These are phyloP conservation scores for Tephrocybe sp. DNA, from an alignment of 768 basidiomycete genomes.

Conservation along the genomic window DNA sequence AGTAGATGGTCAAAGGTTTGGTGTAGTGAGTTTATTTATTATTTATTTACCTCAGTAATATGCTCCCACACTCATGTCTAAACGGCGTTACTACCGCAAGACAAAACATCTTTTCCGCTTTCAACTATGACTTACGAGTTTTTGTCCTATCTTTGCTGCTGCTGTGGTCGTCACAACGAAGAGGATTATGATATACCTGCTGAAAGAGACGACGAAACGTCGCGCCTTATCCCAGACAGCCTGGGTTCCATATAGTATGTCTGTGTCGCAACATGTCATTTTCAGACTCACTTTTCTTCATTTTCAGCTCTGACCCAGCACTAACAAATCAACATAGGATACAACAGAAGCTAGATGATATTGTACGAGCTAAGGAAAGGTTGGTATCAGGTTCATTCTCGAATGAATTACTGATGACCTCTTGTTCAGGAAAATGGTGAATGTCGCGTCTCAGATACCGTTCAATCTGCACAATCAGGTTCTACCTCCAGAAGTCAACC, in stretches of 20 bases:
- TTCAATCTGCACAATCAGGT: conserved; percentile 55
- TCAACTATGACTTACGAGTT: conserved; percentile 23
- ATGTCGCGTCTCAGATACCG: conserved; percentile 58
- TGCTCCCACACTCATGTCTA: too few species aligned
- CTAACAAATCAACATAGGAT: conserved; percentile 50
- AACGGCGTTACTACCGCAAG: background rate
- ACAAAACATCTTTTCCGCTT: background rate
- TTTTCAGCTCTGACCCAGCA: conserved; percentile 21
- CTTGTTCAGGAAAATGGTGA: conserved; percentile 64
- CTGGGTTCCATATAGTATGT: conserved; percentile 27
- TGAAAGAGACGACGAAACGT: conserved; percentile 26
- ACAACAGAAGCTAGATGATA: conserved; percentile 53
- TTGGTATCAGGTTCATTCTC: conserved; percentile 27
- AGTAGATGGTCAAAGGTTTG: too few species aligned
- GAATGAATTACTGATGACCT: conserved; percentile 2
- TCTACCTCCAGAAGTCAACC: conserved; percentile 23
- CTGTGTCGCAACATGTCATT: background rate
- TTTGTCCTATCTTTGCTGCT: conserved; percentile 27
- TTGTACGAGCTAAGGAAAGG: conserved; percentile 65
- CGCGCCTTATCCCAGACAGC: conserved; percentile 32
- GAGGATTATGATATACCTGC: conserved; percentile 10
- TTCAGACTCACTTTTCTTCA: background rate
- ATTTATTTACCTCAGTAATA: too few species aligned
- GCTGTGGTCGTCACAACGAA: conserved; percentile 13
- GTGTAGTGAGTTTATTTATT: too few species aligned